A percentile compares a stretch with the other conserved stretches of the same genome.
phyloP scores from a whole-genome alignment of 2,329 filamentous ascomycete genomes.

The Cyclaneusma minus region DNA sequence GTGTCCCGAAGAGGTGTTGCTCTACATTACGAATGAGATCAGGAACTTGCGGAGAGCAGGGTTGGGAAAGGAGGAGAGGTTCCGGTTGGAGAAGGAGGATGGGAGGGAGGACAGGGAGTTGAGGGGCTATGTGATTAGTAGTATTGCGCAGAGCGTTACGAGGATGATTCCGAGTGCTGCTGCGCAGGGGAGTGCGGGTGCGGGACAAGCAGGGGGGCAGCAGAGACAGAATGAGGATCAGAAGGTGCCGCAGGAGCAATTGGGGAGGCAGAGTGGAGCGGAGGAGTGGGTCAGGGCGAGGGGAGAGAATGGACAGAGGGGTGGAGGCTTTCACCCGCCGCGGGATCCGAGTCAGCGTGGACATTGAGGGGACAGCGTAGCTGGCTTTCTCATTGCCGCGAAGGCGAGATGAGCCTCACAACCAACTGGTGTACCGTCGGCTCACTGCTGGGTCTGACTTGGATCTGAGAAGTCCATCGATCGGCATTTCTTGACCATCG shows the following conservation, averaged over 20 bases:
- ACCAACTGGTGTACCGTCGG: no score
- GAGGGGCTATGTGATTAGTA: constrained; percentile 55
- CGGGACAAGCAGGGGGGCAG: constrained; percentile 10
- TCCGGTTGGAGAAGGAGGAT: constrained; percentile 68
- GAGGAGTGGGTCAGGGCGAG: constrained; percentile 33
- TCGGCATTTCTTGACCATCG: no score
- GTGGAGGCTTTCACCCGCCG: constrained; percentile 20
- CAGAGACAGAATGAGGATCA: constrained; percentile 31
- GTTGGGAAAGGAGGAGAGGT: constrained; percentile 73
- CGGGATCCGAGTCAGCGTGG: constrained; percentile 28
- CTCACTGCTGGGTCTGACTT: no score
- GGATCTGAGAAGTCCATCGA: no score
- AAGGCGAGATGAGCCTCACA: no score
- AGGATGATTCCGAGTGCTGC: constrained; percentile 1
- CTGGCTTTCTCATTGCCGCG: no score
- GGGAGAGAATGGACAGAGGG: constrained; percentile 26
- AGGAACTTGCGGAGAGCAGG: constrained; percentile 69
- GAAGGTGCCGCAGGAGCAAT: constrained; percentile 43
- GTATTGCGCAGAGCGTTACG: constrained; percentile 53
- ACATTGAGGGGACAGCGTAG: no score
- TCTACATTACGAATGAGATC: constrained; percentile 88
- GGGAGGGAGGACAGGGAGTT: constrained; percentile 61
- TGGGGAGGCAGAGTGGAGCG: constrained; percentile 31
- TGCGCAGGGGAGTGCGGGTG: no score
- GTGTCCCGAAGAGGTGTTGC: constrained; percentile 76